Evolutionary conservation across 306 rosid species (phyloP), one percentile per base, ranked within the genome.

Genomic region (Trichosanthes cucumerina): DNA sequence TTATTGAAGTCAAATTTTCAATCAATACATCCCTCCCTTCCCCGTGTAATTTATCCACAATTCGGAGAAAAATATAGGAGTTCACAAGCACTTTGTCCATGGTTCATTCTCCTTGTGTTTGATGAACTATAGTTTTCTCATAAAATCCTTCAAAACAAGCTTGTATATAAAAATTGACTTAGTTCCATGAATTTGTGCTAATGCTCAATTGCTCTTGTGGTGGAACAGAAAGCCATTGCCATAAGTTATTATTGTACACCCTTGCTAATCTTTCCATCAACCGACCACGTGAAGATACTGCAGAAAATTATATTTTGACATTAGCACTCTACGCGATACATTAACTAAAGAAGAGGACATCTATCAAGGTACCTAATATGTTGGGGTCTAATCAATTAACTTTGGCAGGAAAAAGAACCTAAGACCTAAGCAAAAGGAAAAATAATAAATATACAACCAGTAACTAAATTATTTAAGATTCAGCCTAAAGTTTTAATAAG

Each of bases 221-320:
- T 76, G 73, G 85, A 84, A 81, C 58, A 82, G 80, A 77, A 43
- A 79, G 83, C 79, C 78, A 83, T 73, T 83, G 81, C 83, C 78
- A 78, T 78, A 86, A 77, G 85, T 84, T 79, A 84, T 82, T 81
- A 82, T 79, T 66, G 80, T 60, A 79, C 23, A 71, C 80, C 78
- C 79, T 81, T 81, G 83, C 82, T 73, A 81, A 84, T 82, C 86
- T 86, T 81, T 84, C 89, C 87, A 86, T 75, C 83, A 84, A 84
- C 65, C 82, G 85, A 75, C 63, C 89, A 44, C 76, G 83, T 77
- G 83, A 83, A 80, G 82, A 82, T 80, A 86, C 89, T 86, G 89
- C 89, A 86, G 81, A 84, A 84, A 84, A 84, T 84, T 86, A 80
- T 86, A 64, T 78, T 76, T 78, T 44, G 82, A 81, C 66, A 86